Evolutionary conservation across 2,329 filamentous ascomycete species (phyloP).

Genomic region (Phyllosticta citribraziliensis): DNA sequence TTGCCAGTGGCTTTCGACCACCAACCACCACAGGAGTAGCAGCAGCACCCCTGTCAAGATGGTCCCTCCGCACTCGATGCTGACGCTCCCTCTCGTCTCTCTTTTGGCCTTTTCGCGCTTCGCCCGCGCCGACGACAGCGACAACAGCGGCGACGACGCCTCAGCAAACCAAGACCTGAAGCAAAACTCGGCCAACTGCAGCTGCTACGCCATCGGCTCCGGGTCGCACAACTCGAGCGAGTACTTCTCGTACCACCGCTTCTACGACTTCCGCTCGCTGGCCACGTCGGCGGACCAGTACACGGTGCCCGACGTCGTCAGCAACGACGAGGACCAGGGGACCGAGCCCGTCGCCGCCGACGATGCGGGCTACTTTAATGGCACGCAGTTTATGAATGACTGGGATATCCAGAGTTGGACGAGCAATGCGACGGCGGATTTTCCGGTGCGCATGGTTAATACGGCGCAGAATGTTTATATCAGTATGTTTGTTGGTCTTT

Average conservation of each 20-base stretch:
- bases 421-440: constrained; percentile 26
- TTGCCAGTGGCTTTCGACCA: background rate
- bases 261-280: constrained; percentile 42
- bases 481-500: constrained; percentile 9
- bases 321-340: constrained; percentile 15
- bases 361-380: constrained; percentile 23
- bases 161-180: constrained; percentile 14
- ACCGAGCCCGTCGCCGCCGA: constrained; percentile 12
- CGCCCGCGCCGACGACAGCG: background rate
- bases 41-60: background rate
- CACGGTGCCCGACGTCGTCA: constrained; percentile 19
- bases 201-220: constrained; percentile 39
- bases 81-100: background rate
- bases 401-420: constrained; percentile 38
- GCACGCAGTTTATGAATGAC: constrained; percentile 25
- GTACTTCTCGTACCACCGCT: constrained; percentile 42
- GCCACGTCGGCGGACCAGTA: constrained; percentile 21
- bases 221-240: constrained; percentile 15
- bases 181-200: constrained; percentile 30
- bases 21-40: background rate
- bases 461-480: constrained; percentile 39
- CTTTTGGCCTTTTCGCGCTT: background rate
- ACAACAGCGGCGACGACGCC: background rate
- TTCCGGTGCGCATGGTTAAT: constrained; percentile 36
- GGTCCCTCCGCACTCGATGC: background rate